phyloP scores from a whole-genome alignment of 75 land plant species.

The Azolla pinnata region DNA sequence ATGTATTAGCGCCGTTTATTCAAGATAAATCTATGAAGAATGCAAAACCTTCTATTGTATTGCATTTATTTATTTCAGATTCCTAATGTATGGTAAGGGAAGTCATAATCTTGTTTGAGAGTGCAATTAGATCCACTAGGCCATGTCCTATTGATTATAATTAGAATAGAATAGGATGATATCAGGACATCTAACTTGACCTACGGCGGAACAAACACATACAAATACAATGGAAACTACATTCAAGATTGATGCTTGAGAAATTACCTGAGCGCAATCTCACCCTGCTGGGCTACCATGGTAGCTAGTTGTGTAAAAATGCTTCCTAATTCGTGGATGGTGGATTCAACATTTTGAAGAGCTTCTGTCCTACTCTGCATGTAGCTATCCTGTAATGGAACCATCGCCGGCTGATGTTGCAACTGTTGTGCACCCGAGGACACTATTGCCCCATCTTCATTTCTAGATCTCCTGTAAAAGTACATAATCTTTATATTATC shows the following conservation, averaged over 20 bases:
- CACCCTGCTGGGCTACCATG: slow-evolving; percentile 96
- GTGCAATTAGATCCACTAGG: too few species aligned
- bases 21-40: too few species aligned
- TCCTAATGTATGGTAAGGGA: too few species aligned
- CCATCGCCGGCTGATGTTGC: slow-evolving; percentile 65
- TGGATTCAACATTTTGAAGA: slow-evolving; percentile 95
- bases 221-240: too few species aligned
- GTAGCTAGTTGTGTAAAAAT: slow-evolving; percentile 91
- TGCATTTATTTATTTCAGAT: not conserved
- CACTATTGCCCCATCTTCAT: slow-evolving; percentile 35
- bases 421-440: slow-evolving; percentile 18
- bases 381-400: slow-evolving; percentile 76
- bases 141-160: too few species aligned
- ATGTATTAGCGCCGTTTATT: not conserved
- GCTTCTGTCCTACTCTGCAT: slow-evolving; percentile 98
- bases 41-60: not conserved
- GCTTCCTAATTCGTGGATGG: slow-evolving; percentile 79
- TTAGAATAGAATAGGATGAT: too few species aligned
- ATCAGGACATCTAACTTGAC: too few species aligned
- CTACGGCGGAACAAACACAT: too few species aligned
- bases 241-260: too few species aligned
- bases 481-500: too few species aligned
- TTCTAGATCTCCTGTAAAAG: not conserved
- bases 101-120: too few species aligned
- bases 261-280: slow-evolving; percentile 90